These are phyloP conservation scores for Syncephalastrum contaminatum DNA, from an alignment of 371 early-diverging fungal species.

Conservation along the genomic window DNA sequence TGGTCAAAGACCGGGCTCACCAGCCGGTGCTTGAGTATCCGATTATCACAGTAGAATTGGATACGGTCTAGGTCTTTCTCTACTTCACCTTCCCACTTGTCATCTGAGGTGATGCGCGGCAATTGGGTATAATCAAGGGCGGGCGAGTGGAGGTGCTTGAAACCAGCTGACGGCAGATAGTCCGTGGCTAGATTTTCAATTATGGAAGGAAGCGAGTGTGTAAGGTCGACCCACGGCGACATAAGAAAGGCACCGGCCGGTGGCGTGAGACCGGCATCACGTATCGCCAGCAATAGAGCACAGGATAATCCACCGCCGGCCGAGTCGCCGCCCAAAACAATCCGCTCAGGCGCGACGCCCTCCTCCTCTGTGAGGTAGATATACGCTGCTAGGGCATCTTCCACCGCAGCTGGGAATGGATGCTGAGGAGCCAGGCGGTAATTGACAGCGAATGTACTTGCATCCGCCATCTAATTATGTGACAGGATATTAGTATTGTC, in stretches of 20 bases:
- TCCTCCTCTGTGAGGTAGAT: constrained; percentile 56
- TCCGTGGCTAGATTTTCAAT: constrained; percentile 54
- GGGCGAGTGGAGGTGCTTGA: constrained; percentile 40
- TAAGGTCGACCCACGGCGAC: constrained; percentile 57
- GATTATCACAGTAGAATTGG: constrained; percentile 58
- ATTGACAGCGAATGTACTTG: constrained; percentile 53
- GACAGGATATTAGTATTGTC: too few relatives aligned
- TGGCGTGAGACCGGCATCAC: constrained; percentile 48
- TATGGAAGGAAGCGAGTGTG: constrained; percentile 68
- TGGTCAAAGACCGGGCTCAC: constrained; percentile 55
- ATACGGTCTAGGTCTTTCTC: constrained; percentile 36
- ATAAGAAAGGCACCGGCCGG: constrained; percentile 51
- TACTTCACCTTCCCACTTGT: constrained; percentile 7
- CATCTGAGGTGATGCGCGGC: constrained; percentile 17
- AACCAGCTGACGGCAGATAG: constrained; percentile 60
- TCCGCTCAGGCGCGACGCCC: constrained; percentile 43
- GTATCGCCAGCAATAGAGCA: constrained; percentile 50
- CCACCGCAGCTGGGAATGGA: constrained; percentile 81
- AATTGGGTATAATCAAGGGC: constrained; percentile 35
- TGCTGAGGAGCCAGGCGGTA: constrained; percentile 83
- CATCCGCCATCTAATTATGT: constrained; percentile 8
- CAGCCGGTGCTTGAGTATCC: constrained; percentile 40
- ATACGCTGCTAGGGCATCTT: constrained; percentile 79
- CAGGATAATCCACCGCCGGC: constrained; percentile 71
- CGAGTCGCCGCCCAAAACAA: constrained; percentile 81